Conservation (phyloP, 2,329 filamentous ascomycete genomes). For the Nannizziopsis barbatae region DNA sequence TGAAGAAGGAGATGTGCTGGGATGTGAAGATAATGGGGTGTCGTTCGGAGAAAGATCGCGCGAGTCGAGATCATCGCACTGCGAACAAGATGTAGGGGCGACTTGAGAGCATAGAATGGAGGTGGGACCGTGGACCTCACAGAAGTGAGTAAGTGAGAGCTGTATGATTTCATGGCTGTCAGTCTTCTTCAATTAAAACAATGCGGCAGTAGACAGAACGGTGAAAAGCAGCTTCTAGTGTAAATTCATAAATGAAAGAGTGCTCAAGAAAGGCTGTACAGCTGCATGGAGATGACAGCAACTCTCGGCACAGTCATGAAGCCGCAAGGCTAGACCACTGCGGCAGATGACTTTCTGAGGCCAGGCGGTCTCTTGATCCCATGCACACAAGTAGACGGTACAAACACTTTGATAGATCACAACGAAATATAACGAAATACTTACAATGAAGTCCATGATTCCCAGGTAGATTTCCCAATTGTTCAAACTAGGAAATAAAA, state of each 20-base stretch:
- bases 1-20: conserved; percentile 21
- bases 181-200: background rate
- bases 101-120: conserved; percentile 52
- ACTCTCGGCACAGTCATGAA: too few relatives aligned
- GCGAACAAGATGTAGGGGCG: conserved; percentile 43
- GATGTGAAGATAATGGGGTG: conserved; percentile 20
- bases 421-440: conserved; percentile 17
- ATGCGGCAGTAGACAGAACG: background rate
- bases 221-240: too few relatives aligned
- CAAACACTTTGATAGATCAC: conserved; percentile 4
- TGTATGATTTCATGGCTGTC: conserved; percentile 19
- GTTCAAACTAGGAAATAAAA: background rate
- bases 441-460: conserved; percentile 37
- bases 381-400: background rate
- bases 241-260: too few relatives aligned
- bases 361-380: background rate
- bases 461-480: background rate
- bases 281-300: too few relatives aligned
- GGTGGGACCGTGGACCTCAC: conserved; percentile 51
- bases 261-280: too few relatives aligned
- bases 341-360: background rate
- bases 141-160: conserved; percentile 53
- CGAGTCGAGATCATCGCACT: conserved; percentile 37
- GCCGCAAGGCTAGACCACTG: too few relatives aligned
- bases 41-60: conserved; percentile 33